phyloP scores from a whole-genome alignment of 352 stramenopile genomes.

The Globisporangium sylvaticum region DNA sequence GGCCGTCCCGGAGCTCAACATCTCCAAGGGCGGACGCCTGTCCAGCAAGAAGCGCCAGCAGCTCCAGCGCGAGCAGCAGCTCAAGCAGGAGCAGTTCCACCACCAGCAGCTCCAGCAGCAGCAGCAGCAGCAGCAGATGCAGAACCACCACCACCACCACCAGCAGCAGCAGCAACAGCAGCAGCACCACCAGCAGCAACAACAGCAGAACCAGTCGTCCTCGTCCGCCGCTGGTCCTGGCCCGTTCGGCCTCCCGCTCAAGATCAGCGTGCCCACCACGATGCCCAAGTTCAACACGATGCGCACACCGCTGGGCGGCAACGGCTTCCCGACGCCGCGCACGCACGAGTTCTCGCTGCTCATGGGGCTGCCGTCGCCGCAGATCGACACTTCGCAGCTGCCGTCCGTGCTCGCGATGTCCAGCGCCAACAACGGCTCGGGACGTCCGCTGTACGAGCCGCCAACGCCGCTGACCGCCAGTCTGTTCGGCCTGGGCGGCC shows the following conservation, averaged over 20 bases:
- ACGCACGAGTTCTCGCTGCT: constrained; percentile 69
- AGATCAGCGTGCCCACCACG: constrained; percentile 67
- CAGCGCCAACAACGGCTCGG: constrained; percentile 27
- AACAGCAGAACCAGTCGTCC: constrained; percentile 20
- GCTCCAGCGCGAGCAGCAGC: constrained; percentile 60
- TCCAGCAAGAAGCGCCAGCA: constrained; percentile 73
- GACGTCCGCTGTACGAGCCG: constrained; percentile 25
- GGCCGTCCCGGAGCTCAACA: constrained; percentile 69
- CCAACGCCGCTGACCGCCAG: constrained; percentile 23
- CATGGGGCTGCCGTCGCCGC: constrained; percentile 58
- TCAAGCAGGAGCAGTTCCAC: constrained; percentile 77
- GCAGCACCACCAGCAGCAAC: constrained; percentile 10
- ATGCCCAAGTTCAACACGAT: constrained; percentile 61
- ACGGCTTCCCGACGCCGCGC: constrained; percentile 62
- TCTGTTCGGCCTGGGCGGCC: constrained; percentile 40
- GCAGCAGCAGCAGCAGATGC: constrained; percentile 45
- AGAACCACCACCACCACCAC: constrained; percentile 24
- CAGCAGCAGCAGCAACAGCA: constrained; percentile 9
- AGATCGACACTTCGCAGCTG: constrained; percentile 75
- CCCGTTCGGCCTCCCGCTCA: constrained; percentile 59
- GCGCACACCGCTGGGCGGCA: constrained; percentile 50
- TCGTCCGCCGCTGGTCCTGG: constrained; percentile 24
- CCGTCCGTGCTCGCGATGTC: constrained; percentile 67
- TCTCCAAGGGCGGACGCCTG: constrained; percentile 66
- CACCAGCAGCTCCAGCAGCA: constrained; percentile 71